These are phyloP conservation scores for Chlorencoelia australis DNA, from an alignment of 2,329 filamentous ascomycete genomes.

Conservation along the genomic window DNA sequence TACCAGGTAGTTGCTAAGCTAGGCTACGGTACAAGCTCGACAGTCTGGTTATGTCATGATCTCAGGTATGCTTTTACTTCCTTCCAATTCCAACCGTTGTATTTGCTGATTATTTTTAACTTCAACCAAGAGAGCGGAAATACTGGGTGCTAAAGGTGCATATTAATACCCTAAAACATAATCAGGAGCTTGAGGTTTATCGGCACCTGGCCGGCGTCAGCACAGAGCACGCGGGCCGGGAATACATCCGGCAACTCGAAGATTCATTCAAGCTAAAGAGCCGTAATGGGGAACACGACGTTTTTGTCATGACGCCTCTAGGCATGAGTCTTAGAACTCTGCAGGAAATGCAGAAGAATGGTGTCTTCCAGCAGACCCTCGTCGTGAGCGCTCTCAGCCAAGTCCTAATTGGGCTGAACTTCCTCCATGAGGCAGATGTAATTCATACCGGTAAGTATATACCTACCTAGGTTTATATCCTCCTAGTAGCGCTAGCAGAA, in stretches of 20 bases:
- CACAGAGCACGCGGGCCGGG: too few relatives aligned
- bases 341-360: conserved; percentile 19
- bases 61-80: conserved; percentile 9
- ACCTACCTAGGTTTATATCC: not conserved
- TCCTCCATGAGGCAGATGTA: conserved; percentile 10
- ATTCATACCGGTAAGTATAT: conserved; percentile 11
- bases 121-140: conserved; percentile 7
- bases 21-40: conserved; percentile 13
- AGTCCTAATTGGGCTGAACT: conserved; percentile 5
- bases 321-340: conserved; percentile 31
- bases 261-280: conserved; percentile 28
- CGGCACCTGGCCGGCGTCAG: conserved; percentile 6
- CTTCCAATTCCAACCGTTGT: not conserved
- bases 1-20: conserved; percentile 18
- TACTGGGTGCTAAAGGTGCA: conserved; percentile 9
- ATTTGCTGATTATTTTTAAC: conserved; percentile 4
- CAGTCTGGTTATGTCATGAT: conserved; percentile 13
- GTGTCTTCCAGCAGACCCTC: conserved; percentile 7
- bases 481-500: not conserved
- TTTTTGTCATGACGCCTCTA: conserved; percentile 29
- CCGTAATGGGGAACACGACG: conserved; percentile 26
- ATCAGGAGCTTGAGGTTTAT: conserved; percentile 10
- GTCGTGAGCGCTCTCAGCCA: conserved; percentile 5
- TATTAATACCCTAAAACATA: conserved; percentile 7
- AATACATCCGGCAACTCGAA: conserved; percentile 28